phyloP scores from a whole-genome alignment of 1,139 yeast genomes.

The Protomyces gravidus region DNA sequence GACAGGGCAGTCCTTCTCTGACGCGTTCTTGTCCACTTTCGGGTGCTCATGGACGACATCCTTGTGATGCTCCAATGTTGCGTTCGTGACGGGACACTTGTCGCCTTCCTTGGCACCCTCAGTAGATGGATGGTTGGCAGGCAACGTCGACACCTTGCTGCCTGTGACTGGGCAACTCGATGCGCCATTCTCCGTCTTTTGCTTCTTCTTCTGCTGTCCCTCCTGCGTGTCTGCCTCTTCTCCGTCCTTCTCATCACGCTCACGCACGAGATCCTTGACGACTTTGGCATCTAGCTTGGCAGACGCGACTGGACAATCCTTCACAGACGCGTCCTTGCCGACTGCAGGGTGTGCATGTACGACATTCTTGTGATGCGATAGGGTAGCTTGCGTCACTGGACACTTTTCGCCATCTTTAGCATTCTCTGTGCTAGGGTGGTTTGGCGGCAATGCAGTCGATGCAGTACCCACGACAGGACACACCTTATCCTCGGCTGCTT shows the following conservation, averaged over 20 bases:
- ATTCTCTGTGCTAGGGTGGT: constrained; percentile 8
- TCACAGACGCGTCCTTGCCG: constrained; percentile 1
- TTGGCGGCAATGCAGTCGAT: constrained; percentile 16
- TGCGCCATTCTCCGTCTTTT: background rate
- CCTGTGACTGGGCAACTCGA: background rate
- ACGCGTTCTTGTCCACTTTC: constrained; percentile 4
- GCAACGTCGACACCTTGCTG: background rate
- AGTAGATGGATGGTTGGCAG: background rate
- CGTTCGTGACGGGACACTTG: constrained; percentile 18
- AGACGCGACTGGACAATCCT: constrained; percentile 17
- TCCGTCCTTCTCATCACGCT: background rate
- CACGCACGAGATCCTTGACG: background rate
- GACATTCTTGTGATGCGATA: constrained; percentile 13
- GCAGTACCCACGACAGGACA: constrained; percentile 24
- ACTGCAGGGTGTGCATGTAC: constrained; percentile 12
- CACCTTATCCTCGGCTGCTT: constrained; percentile 16
- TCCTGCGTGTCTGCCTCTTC: background rate
- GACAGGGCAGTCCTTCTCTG: constrained; percentile 26
- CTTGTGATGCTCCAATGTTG: constrained; percentile 17
- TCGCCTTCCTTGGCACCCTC: constrained; percentile 1
- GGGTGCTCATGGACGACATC: constrained; percentile 24
- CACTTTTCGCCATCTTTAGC: constrained; percentile 12
- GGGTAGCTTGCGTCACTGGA: constrained; percentile 21
- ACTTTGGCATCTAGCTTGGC: background rate
- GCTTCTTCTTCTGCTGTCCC: background rate